Evolutionary conservation across 352 stramenopile genomes (phyloP), one percentile per base, ranked within the genome.

Genomic region (Phytophthora foliorum): DNA sequence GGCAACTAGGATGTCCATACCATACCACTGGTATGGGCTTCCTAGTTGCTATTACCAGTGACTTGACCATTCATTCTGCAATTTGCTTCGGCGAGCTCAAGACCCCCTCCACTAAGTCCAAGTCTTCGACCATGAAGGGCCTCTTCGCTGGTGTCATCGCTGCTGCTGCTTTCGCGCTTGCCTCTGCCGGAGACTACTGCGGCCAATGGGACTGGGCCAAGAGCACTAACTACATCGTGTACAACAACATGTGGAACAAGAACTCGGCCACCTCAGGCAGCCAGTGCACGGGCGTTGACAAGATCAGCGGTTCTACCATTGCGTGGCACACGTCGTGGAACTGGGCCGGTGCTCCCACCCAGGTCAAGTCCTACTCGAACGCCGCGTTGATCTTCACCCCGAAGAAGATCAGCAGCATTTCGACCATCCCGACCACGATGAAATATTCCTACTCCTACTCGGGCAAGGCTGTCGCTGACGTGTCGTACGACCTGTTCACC

Each of bases 201-300:
- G 76, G 69, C 25, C 76, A 84, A 55, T 84, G 76, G 76, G 76
- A 70, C 48, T 67, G 51, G 22, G 45, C 52, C 22, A 74, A 69
- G 25, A 61, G 62, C 29, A 69, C 56, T 27, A 74, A 79, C 39
- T 84, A 75, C 73, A 84, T 77, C 29, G 55, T 84, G 29, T 84
- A 84, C 73, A 84, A 84, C 69, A 71, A 84, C 56, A 62, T 84
- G n/a, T 84, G 76, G 76, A 76, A 76, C 63, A 63, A 65, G 58
- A 65, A 63, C 39, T 39, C 63, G 6, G 69, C 73, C 21, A 69
- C 69, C 4, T 81, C 76, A 1, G 76, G 76, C 66, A 78, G 62
- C 53, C 76, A 84, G 53, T 84, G 76, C 60, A 84, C 76, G 25
- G 76, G 76, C 9, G 72, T 81, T 14, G 69, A 80, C 63, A 77